These are phyloP conservation scores for Helichrysum umbraculigerum DNA, from an alignment of 129 eudicot species.

Conservation along the genomic window DNA sequence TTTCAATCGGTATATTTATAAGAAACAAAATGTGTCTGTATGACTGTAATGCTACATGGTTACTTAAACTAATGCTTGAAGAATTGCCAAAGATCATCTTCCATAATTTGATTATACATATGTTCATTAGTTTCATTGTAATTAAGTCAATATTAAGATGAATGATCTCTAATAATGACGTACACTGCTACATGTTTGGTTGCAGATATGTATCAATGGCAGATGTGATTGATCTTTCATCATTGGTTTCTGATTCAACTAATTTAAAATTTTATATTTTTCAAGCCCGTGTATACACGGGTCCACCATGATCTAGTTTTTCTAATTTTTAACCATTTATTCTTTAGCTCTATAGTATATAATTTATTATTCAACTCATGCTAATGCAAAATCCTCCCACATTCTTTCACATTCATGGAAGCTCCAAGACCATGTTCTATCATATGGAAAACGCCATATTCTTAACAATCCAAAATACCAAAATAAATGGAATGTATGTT, in stretches of 20 bases:
- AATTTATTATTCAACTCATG: too few species aligned
- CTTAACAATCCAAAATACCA: too few species aligned
- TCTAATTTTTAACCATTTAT: too few species aligned
- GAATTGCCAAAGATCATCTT: not conserved
- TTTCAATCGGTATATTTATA: not conserved
- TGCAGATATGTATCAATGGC: conserved; percentile 92
- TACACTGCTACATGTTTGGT: conserved; percentile 19
- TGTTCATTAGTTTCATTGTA: not conserved
- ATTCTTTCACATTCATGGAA: too few species aligned
- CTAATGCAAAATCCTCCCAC: too few species aligned
- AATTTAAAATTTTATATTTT: too few species aligned
- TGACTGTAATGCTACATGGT: not conserved
- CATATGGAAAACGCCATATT: too few species aligned
- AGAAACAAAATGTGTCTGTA: not conserved
- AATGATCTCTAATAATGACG: not conserved
- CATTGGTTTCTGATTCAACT: conserved; percentile 52
- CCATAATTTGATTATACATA: not conserved
- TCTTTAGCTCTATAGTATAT: too few species aligned
- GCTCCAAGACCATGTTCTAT: too few species aligned
- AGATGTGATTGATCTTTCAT: conserved; percentile 83
- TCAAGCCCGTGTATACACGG: too few species aligned
- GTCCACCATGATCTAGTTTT: too few species aligned
- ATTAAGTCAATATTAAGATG: not conserved
- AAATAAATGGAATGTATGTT: too few species aligned
- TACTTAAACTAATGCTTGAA: not conserved